Evolutionary conservation across 768 basidiomycete species (phyloP), one percentile per base, ranked within the genome.

Genomic region (Phylloporus scabripes): DNA sequence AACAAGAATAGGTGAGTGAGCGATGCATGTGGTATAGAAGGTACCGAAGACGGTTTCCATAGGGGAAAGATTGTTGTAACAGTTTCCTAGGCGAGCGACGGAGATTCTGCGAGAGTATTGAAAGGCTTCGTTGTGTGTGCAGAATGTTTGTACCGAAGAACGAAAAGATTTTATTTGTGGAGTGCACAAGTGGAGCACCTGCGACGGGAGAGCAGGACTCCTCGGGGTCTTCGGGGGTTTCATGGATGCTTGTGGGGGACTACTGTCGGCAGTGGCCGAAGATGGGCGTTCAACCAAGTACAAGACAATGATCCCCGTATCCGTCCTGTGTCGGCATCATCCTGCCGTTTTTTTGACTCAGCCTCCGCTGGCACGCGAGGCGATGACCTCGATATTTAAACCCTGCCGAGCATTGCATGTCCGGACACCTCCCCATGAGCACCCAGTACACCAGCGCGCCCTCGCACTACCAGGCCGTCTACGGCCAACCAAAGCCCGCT

Each of bases 1-100:
- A 85, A 92, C 60, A 76, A 72, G 66, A 84, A 78, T 55, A 74
- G 69, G 67, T 63, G 45, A 63, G 72, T 42, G 34, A 32, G 45
- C 45, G 45, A 46, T 47, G 2, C 26, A 23, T 39, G 51, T 47
- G 1, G 39, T 36, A 46, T 32, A 20, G 40, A 50, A 24, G 20
- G 15, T 20, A 6, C 23, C 15, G 18, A 32, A 42, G 11, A 20
- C 45, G 38, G 14, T 21, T 26, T 49, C 47, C 21, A 18, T 34
- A 69, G 69, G 12, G 68, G 68, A 42, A 69, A 69, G 54, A 64
- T 70, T 24, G 48, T 69, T 31, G 61, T 54, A 17, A 60, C 52
- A 24, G 52, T 69, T 50, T 34, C 44, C 50, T 63, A 61, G 55
- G 49, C 39, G 31, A 47, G 33, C 18, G 42, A 34, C 45, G 46